Conservation (phyloP, 352 stramenopile genomes). For the Globisporangium sylvaticum region DNA sequence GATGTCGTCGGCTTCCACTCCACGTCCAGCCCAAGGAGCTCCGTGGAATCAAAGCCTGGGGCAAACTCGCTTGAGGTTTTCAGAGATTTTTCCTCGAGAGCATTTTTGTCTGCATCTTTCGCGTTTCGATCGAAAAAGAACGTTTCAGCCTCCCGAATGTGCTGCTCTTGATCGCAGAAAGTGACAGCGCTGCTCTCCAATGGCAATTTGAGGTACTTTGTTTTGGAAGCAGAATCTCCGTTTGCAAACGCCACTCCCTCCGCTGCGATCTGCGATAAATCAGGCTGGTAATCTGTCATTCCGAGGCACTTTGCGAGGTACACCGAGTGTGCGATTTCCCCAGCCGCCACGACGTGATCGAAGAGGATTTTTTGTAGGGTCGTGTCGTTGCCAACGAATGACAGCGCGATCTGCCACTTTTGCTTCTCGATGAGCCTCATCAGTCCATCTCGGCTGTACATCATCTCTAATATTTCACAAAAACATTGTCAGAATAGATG, state of each 20-base stretch:
- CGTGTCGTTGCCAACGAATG: slow-evolving; percentile 53
- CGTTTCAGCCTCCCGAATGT: slow-evolving; percentile 19
- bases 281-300: slow-evolving; percentile 33
- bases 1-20: slow-evolving; percentile 54
- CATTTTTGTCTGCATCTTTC: not conserved
- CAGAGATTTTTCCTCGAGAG: not conserved
- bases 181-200: slow-evolving; percentile 21
- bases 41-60: not conserved
- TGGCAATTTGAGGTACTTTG: slow-evolving; percentile 26
- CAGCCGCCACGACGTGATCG: slow-evolving; percentile 32
- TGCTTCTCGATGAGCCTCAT: slow-evolving; percentile 58
- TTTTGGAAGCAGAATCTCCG: slow-evolving; percentile 1
- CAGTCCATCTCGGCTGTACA: slow-evolving; percentile 59
- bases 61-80: not conserved
- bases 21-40: slow-evolving; percentile 54
- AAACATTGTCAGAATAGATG: not conserved
- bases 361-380: slow-evolving; percentile 49
- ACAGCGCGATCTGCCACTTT: slow-evolving; percentile 55
- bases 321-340: slow-evolving; percentile 25
- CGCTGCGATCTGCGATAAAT: slow-evolving; percentile 17
- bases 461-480: slow-evolving; percentile 24
- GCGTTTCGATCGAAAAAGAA: slow-evolving; percentile 23
- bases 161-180: slow-evolving; percentile 40
- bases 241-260: slow-evolving; percentile 1
- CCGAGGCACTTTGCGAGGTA: slow-evolving; percentile 35